Evolutionary conservation across 2,329 filamentous ascomycete genomes (phyloP).

Genomic region (Colletotrichum coccodes): DNA sequence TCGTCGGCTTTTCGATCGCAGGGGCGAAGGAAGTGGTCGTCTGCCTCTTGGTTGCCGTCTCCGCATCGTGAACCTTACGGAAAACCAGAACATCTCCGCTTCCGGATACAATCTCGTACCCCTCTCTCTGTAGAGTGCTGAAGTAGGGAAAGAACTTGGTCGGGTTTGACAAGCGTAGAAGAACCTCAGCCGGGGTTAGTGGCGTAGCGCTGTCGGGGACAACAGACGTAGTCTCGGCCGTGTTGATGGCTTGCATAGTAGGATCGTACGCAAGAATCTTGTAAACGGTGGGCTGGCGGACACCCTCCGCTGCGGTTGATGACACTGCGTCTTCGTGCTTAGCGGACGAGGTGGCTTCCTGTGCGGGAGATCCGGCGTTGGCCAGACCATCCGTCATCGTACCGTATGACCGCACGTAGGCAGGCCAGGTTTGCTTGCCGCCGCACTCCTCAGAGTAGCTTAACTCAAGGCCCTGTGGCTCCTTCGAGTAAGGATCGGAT

Average conservation of each 20-base stretch:
- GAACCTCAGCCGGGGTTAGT: conserved; percentile 67
- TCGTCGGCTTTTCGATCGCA: conserved; percentile 28
- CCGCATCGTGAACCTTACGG: conserved; percentile 62
- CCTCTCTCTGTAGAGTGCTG: conserved; percentile 64
- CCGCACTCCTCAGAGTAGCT: conserved; percentile 56
- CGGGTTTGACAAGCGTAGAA: conserved; percentile 70
- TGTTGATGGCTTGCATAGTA: conserved; percentile 64
- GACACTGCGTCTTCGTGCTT: neutral
- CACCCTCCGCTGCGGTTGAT: conserved; percentile 1
- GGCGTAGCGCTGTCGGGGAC: conserved; percentile 58
- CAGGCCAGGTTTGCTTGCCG: conserved; percentile 45
- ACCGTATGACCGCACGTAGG: conserved; percentile 48
- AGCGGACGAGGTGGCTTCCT: neutral
- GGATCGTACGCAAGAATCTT: conserved; percentile 75
- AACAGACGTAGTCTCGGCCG: conserved; percentile 69
- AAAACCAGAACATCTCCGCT: conserved; percentile 73
- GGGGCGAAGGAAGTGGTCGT: neutral
- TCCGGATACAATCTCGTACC: conserved; percentile 75
- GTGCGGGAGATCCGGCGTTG: neutral
- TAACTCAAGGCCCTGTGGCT: conserved; percentile 59
- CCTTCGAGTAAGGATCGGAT: conserved; percentile 53
- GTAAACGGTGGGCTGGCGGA: conserved; percentile 54
- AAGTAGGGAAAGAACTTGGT: conserved; percentile 75
- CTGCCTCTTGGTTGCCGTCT: conserved; percentile 30
- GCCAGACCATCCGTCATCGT: conserved; percentile 21